phyloP scores from a whole-genome alignment of 192 early-diverging fungal species.

The Backusella parvicylindrica region DNA sequence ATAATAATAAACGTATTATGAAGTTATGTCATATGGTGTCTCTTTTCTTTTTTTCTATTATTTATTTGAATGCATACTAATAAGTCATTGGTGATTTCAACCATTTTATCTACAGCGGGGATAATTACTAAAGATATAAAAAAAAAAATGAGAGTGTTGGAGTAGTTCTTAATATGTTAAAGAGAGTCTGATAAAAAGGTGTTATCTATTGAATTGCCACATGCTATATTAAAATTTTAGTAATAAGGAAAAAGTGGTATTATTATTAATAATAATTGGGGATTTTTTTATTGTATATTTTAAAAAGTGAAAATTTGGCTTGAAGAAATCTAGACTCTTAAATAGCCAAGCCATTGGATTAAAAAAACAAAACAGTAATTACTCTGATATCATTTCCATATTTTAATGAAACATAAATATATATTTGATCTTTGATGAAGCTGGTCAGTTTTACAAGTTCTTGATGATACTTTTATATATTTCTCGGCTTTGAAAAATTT shows the following conservation, averaged over 20 bases:
- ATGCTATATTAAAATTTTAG: background rate
- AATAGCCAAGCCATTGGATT: background rate
- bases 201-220: background rate
- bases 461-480: background rate
- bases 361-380: background rate
- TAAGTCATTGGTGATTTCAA: background rate
- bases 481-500: background rate
- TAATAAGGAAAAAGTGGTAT: background rate
- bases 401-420: background rate
- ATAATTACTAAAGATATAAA: constrained; percentile 2
- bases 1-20: no score
- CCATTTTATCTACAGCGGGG: constrained; percentile 1
- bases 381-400: background rate
- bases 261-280: no score
- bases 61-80: constrained; percentile 2
- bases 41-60: background rate
- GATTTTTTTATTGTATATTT: no score
- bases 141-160: background rate
- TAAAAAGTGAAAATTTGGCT: background rate
- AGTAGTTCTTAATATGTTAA: background rate
- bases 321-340: background rate
- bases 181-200: background rate
- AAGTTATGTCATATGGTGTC: background rate
- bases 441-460: background rate
- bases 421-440: background rate